Conservation (phyloP, 1,139 yeast species). For the Meyerozyma sp. region DNA sequence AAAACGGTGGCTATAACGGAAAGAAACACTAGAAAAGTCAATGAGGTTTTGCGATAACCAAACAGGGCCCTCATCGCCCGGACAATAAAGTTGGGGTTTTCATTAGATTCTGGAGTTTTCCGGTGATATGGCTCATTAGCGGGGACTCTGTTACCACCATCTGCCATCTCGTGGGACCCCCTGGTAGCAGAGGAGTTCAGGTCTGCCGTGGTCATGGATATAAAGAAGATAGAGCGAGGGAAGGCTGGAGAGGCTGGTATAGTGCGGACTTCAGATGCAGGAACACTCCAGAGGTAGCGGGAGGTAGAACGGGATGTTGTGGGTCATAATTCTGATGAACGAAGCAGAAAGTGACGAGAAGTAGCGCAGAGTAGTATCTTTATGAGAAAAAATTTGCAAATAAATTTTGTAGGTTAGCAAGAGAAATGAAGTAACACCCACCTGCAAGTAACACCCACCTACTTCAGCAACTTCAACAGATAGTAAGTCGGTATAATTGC, state of each 20-base stretch:
- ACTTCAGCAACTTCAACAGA: too few relatives aligned
- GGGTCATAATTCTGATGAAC: too few relatives aligned
- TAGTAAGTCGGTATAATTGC: too few relatives aligned
- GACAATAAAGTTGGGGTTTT: constrained; percentile 21
- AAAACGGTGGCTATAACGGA: constrained; percentile 32
- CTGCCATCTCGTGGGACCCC: background rate
- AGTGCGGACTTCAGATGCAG: background rate
- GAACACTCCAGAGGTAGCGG: background rate
- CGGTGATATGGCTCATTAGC: background rate
- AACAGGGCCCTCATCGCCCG: constrained; percentile 33
- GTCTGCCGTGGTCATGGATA: background rate
- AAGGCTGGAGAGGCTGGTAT: background rate
- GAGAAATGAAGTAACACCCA: too few relatives aligned
- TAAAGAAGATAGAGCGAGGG: background rate
- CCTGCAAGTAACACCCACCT: too few relatives aligned
- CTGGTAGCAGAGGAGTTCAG: background rate
- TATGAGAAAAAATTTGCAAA: too few relatives aligned
- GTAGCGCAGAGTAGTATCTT: too few relatives aligned
- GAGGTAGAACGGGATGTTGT: too few relatives aligned
- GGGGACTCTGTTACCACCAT: background rate
- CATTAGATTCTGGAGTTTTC: background rate
- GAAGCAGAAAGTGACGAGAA: too few relatives aligned
- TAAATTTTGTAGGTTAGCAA: too few relatives aligned
- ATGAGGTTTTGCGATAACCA: constrained; percentile 58
- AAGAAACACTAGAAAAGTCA: constrained; percentile 44